Evolutionary conservation across 2,329 filamentous ascomycete species (phyloP), one percentile per base, ranked within the genome.

Genomic region (Penicillium sp.): DNA sequence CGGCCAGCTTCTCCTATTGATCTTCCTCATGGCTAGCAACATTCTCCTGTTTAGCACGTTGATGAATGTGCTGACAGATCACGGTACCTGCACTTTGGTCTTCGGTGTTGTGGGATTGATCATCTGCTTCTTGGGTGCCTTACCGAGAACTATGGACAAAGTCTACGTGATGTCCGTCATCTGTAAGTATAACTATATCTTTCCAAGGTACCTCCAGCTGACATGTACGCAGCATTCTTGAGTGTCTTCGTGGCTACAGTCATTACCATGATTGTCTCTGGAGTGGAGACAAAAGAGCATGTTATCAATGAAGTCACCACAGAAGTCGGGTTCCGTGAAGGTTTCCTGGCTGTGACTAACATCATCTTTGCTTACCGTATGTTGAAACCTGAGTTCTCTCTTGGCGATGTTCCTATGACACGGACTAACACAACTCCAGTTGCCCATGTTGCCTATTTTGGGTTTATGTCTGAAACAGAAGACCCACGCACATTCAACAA

Each of bases 1-100:
- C 55, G 85, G 82, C 61, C 86, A 88, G 60, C 72, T 81, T 1
- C 70, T 89, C 14, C 83, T 89, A 66, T 74, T 89, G 36, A 75
- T 87, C 54, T 88, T 90, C 73, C 81, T 88, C 55, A 84, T 87
- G 70, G 86, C 81, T 24, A 88, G 86, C n/a, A 88, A 90, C 71
- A 80, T 88, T 50, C 74, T 89, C 54, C 88, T 85, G 0, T 88
- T 88, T 57, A 81, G 81, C 29, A 86, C 89, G 61, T 83, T 86
- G 64, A 82, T 89, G 70, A 85, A 85, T 61, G 83, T 80, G 45
- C 75, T 90, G 41, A 85, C 84, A 6, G 71, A 82, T 3, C 80
- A 87, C 55, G 81, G 78, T 1, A 78, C 81, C 1, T 89, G 86
- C 70, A 85, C 83, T 4, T 81, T 88, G 48, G 75, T 84, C 2